phyloP scores from a whole-genome alignment of 2,329 filamentous ascomycete species.

The Dactylonectria macrodidyma region DNA sequence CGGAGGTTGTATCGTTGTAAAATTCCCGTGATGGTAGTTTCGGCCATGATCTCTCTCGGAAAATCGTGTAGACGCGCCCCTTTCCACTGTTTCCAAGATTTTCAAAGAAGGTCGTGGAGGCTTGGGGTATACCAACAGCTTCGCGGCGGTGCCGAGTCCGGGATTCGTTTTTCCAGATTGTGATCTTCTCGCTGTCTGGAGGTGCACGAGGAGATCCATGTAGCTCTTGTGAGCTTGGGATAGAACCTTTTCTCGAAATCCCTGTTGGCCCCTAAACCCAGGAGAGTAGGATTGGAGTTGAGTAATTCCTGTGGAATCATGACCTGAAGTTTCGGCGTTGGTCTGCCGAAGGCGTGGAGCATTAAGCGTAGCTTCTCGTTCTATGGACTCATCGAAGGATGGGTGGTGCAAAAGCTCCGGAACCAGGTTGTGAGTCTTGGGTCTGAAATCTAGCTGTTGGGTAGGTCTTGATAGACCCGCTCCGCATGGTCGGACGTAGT shows the following conservation, averaged over 20 bases:
- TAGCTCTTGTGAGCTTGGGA: constrained; percentile 81
- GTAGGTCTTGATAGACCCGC: constrained; percentile 28
- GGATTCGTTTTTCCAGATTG: constrained; percentile 56
- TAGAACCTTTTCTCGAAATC: constrained; percentile 78
- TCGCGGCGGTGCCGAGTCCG: constrained; percentile 58
- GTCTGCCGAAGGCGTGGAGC: constrained; percentile 2
- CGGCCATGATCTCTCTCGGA: constrained; percentile 28
- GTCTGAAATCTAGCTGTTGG: constrained; percentile 33
- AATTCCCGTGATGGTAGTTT: constrained; percentile 34
- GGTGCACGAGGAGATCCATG: constrained; percentile 76
- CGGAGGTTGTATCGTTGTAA: constrained; percentile 27
- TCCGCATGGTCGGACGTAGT: constrained; percentile 22
- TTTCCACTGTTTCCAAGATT: constrained; percentile 26
- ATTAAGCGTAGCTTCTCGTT: constrained; percentile 29
- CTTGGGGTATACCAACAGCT: constrained; percentile 70
- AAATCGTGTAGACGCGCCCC: constrained; percentile 17
- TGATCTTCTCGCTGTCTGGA: constrained; percentile 72
- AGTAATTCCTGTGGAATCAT: constrained; percentile 18
- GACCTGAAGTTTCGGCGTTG: background rate
- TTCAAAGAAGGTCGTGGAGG: constrained; percentile 56
- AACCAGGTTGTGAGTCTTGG: constrained; percentile 28
- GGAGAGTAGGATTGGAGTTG: constrained; percentile 28
- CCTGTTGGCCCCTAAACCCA: constrained; percentile 41
- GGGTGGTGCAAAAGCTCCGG: constrained; percentile 29
- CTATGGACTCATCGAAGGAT: constrained; percentile 30